Percentiles rank a stretch among this genome's conserved stretches.
These are phyloP conservation scores for Eucalyptus virginea DNA, from an alignment of 345 rosid species.

Conservation along the genomic window DNA sequence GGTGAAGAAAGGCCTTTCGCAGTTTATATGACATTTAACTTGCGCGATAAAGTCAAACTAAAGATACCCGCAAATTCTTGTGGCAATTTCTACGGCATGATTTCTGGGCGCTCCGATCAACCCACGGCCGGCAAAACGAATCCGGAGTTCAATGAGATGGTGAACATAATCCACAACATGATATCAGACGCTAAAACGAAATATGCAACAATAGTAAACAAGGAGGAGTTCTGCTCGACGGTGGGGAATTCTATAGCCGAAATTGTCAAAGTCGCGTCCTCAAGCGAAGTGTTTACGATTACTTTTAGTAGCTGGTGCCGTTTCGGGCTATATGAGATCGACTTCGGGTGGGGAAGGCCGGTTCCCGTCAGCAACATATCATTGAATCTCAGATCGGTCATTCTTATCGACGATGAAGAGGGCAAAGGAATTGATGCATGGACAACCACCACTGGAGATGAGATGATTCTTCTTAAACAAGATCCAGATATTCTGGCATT, in stretches of 20 bases:
- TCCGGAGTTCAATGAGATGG: not conserved
- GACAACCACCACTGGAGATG: constrained; percentile 6
- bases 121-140: not conserved
- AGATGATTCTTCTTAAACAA: not conserved
- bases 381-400: constrained; percentile 4
- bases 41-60: not conserved
- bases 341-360: constrained; percentile 50
- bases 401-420: constrained; percentile 20
- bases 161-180: not conserved
- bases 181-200: not conserved
- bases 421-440: constrained; percentile 40
- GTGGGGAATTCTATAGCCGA: not conserved
- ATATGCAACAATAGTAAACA: not conserved
- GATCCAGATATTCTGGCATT: not conserved
- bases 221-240: not conserved
- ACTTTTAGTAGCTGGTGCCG: constrained; percentile 16
- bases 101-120: not conserved
- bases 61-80: not conserved
- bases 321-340: constrained; percentile 23
- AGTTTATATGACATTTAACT: not conserved
- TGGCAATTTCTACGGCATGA: not conserved
- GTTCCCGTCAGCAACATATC: constrained; percentile 19
- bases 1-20: not conserved
- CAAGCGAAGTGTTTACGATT: not conserved
- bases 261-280: not conserved